A percentile compares a stretch with the other conserved stretches of the same genome.
These are phyloP conservation scores for Penium margaritaceum DNA, from an alignment of 139 green algal genomes.

Conservation along the genomic window DNA sequence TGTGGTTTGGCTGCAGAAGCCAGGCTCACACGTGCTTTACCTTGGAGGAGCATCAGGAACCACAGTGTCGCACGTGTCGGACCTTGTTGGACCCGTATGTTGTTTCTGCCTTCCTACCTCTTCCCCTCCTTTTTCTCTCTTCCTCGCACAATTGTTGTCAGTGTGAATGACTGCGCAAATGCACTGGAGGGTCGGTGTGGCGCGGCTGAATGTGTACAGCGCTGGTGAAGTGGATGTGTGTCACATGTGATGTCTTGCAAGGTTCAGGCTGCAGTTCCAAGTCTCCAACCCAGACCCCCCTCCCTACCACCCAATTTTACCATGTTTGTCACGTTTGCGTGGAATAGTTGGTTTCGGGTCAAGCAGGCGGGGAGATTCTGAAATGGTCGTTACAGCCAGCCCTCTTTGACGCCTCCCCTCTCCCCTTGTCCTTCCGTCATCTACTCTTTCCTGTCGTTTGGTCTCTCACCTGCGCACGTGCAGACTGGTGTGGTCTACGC, in stretches of 20 bases:
- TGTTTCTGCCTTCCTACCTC: neutral
- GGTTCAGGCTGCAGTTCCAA: too few species aligned
- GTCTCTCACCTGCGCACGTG: neutral
- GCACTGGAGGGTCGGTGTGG: too few species aligned
- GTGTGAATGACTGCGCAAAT: too few species aligned
- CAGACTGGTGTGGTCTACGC: conserved; percentile 85
- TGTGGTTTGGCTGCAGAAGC: conserved; percentile 31
- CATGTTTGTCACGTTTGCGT: too few species aligned
- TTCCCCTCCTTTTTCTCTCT: neutral
- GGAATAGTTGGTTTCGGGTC: too few species aligned
- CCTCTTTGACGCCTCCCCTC: neutral
- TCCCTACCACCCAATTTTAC: neutral
- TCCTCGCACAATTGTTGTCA: too few species aligned
- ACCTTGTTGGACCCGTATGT: conserved; percentile 69
- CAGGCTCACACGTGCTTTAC: conserved; percentile 77
- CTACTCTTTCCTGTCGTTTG: neutral
- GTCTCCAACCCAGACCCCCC: neutral
- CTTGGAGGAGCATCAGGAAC: conserved; percentile 86
- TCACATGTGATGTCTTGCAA: too few species aligned
- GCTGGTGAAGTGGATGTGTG: too few species aligned
- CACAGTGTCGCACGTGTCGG: conserved; percentile 83
- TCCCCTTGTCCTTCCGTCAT: neutral
- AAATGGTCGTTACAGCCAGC: too few species aligned
- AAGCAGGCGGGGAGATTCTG: too few species aligned
- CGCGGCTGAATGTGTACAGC: too few species aligned